A percentile compares a stretch with the other conserved stretches of the same genome.
These are phyloP conservation scores for Coniochaeta prunicola DNA, from an alignment of 2,329 filamentous ascomycete genomes.

Conservation along the genomic window DNA sequence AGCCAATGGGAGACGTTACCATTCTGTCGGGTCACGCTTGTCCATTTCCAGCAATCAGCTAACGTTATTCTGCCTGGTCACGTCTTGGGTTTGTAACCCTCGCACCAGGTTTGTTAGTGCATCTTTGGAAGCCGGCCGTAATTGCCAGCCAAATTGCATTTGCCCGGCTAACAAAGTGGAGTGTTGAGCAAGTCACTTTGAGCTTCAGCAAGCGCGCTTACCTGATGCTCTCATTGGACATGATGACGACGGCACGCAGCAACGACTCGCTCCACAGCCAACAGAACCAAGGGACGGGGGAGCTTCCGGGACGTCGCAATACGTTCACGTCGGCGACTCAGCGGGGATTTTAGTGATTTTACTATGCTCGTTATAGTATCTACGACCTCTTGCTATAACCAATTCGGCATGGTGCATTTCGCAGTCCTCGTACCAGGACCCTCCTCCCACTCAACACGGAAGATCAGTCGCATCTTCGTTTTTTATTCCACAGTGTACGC, in stretches of 20 bases:
- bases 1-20: background rate
- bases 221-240: background rate
- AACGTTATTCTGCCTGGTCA: conserved; percentile 2
- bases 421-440: background rate
- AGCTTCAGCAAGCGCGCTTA: background rate
- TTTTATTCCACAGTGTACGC: background rate
- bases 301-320: background rate
- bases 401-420: background rate
- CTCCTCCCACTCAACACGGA: background rate
- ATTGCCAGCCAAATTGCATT: background rate
- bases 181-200: background rate
- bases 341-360: background rate
- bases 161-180: background rate
- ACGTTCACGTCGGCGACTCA: background rate
- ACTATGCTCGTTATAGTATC: background rate
- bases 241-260: background rate
- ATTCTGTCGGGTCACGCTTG: background rate
- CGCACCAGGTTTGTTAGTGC: background rate
- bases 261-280: background rate
- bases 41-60: background rate
- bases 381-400: background rate
- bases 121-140: background rate
- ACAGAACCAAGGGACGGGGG: background rate
- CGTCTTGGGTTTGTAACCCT: background rate
- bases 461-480: background rate